phyloP scores from a whole-genome alignment of 352 stramenopile species.

The Pythium apleroticum region DNA sequence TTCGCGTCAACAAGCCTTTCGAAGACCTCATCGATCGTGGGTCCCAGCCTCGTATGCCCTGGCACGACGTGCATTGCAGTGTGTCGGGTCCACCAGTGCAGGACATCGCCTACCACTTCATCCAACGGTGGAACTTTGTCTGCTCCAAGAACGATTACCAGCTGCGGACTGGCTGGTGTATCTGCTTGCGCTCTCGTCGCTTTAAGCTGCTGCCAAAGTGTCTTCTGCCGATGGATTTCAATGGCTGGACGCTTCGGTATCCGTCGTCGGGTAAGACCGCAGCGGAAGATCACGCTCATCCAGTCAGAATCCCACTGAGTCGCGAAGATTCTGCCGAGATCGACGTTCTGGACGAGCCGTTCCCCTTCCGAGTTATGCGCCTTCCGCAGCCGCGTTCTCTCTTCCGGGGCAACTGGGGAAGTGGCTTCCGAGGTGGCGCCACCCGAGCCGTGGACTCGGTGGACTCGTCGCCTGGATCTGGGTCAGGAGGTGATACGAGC shows the following conservation, averaged over 20 bases:
- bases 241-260: slow-evolving; percentile 75
- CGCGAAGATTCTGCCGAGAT: slow-evolving; percentile 34
- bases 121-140: slow-evolving; percentile 92
- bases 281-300: slow-evolving; percentile 28
- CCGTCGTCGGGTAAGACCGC: slow-evolving; percentile 55
- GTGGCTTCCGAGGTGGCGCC: slow-evolving; percentile 1
- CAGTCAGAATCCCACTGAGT: slow-evolving; percentile 45
- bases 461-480: slow-evolving; percentile 19
- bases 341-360: slow-evolving; percentile 48
- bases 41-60: slow-evolving; percentile 84
- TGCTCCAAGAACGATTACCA: slow-evolving; percentile 89
- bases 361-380: slow-evolving; percentile 53
- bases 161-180: slow-evolving; percentile 84
- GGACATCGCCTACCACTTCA: slow-evolving; percentile 89
- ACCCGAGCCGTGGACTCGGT: background rate
- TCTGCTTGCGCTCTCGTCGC: slow-evolving; percentile 77
- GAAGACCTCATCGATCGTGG: slow-evolving; percentile 82
- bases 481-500: slow-evolving; percentile 18
- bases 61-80: slow-evolving; percentile 88
- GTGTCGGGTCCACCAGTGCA: slow-evolving; percentile 77
- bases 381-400: slow-evolving; percentile 33
- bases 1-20: slow-evolving; percentile 81
- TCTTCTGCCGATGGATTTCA: slow-evolving; percentile 85
- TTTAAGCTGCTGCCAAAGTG: slow-evolving; percentile 87
- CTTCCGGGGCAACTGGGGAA: slow-evolving; percentile 14